phyloP scores from a whole-genome alignment of 306 rosid species.

The Vigna radiata region DNA sequence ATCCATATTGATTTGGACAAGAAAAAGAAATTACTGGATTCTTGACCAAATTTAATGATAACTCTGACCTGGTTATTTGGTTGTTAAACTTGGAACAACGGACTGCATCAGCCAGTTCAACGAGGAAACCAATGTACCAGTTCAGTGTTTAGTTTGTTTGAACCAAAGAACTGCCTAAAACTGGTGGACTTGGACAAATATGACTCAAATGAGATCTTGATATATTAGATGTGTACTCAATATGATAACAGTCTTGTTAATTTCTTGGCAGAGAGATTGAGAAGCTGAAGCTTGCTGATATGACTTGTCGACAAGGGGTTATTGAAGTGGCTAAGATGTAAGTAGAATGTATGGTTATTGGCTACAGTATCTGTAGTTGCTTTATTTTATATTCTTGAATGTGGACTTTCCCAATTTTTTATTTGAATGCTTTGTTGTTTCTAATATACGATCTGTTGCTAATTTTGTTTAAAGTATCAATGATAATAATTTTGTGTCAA shows the following conservation, averaged over 20 bases:
- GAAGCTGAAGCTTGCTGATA: conserved; percentile 87
- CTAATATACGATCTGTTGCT: neutral
- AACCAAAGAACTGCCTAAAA: too few species aligned
- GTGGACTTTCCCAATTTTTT: neutral
- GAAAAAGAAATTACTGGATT: too few species aligned
- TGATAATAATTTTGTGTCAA: neutral
- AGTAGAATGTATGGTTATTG: conserved; percentile 46
- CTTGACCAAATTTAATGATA: too few species aligned
- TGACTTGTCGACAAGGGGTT: conserved; percentile 96
- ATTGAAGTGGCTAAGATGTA: conserved; percentile 98
- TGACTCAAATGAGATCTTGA: conserved; percentile 23
- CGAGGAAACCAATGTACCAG: too few species aligned
- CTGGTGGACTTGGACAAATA: too few species aligned
- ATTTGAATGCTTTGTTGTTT: conserved; percentile 3
- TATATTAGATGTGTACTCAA: neutral
- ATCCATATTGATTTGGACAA: too few species aligned
- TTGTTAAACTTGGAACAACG: too few species aligned
- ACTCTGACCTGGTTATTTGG: too few species aligned
- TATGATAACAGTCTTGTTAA: conserved; percentile 23
- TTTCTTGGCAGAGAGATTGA: conserved; percentile 84
- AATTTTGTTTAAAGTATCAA: neutral
- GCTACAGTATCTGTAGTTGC: conserved; percentile 23
- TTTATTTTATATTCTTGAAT: neutral
- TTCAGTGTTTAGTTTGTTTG: too few species aligned
- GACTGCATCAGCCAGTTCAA: too few species aligned